phyloP scores from a whole-genome alignment of 352 stramenopile genomes.

The Vaucheria bursata region DNA sequence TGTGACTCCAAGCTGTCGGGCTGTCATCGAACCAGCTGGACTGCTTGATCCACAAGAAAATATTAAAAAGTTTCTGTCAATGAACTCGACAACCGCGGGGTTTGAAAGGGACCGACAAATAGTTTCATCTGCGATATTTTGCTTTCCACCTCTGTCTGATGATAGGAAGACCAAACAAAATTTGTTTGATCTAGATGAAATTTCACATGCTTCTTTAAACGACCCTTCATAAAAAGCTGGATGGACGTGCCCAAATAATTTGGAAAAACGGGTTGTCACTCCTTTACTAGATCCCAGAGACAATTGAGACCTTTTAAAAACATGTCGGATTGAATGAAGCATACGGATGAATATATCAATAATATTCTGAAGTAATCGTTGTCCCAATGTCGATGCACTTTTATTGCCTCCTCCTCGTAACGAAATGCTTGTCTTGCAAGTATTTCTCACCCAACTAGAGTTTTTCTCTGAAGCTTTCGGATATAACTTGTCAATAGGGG shows the following conservation, averaged over 20 bases:
- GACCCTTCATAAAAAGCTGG: slow-evolving; percentile 5
- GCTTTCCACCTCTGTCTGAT: slow-evolving; percentile 16
- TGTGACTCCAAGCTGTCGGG: slow-evolving; percentile 19
- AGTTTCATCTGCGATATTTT: slow-evolving; percentile 24
- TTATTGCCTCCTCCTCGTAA: too few species aligned
- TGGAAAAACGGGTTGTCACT: background rate
- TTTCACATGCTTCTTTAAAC: slow-evolving; percentile 20
- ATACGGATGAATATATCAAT: too few species aligned
- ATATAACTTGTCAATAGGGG: too few species aligned
- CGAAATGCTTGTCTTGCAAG: too few species aligned
- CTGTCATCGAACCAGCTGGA: slow-evolving; percentile 15
- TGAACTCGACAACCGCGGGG: slow-evolving; percentile 19
- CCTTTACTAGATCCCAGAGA: background rate
- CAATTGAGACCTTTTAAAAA: background rate
- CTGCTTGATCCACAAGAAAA: slow-evolving; percentile 12
- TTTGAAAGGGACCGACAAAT: slow-evolving; percentile 30
- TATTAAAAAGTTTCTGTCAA: slow-evolving; percentile 27
- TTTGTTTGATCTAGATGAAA: slow-evolving; percentile 19
- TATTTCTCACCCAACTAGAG: too few species aligned
- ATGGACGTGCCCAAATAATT: background rate
- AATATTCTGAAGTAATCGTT: too few species aligned
- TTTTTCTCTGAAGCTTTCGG: too few species aligned
- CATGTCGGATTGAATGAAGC: too few species aligned
- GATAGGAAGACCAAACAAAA: slow-evolving; percentile 39
- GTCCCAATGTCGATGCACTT: too few species aligned